A percentile compares a stretch with the other conserved stretches of the same genome.
These are phyloP conservation scores for Entomortierella chlamydospora DNA, from an alignment of 192 early-diverging fungal genomes.

Conservation along the genomic window DNA sequence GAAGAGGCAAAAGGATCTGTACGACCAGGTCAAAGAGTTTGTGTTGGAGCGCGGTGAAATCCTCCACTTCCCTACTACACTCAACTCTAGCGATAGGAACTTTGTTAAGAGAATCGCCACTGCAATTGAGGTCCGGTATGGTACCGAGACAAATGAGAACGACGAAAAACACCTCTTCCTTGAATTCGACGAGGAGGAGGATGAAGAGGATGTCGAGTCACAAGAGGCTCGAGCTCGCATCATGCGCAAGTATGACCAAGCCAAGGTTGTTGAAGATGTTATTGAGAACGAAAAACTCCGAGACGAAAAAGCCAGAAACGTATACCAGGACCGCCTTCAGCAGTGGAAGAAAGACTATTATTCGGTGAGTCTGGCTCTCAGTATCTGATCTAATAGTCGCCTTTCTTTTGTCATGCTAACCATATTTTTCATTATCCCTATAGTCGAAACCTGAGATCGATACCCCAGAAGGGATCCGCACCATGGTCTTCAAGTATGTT, in stretches of 20 bases:
- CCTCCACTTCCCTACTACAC: slow-evolving; percentile 58
- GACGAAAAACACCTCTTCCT: slow-evolving; percentile 58
- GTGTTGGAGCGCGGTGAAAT: slow-evolving; percentile 52
- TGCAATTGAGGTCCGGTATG: slow-evolving; percentile 59
- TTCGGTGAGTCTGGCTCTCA: slow-evolving; percentile 56
- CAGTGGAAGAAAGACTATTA: slow-evolving; percentile 69
- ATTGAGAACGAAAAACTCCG: slow-evolving; percentile 60
- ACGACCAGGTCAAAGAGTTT: slow-evolving; percentile 62
- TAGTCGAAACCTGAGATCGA: slow-evolving; percentile 61
- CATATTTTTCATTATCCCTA: background rate
- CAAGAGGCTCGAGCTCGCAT: slow-evolving; percentile 64
- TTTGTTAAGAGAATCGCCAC: slow-evolving; percentile 60
- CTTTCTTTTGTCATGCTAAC: background rate
- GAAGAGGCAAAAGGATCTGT: slow-evolving; percentile 59
- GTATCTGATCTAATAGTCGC: background rate
- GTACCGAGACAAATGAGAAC: slow-evolving; percentile 39
- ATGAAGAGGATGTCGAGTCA: slow-evolving; percentile 57
- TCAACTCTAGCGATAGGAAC: slow-evolving; percentile 58
- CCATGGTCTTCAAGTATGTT: slow-evolving; percentile 81
- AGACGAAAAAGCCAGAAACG: slow-evolving; percentile 70
- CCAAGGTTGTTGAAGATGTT: slow-evolving; percentile 60
- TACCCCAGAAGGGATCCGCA: slow-evolving; percentile 59
- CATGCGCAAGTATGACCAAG: slow-evolving; percentile 65
- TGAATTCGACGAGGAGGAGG: slow-evolving; percentile 59
- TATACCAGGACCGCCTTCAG: slow-evolving; percentile 83